A percentile compares a stretch with the other conserved stretches of the same genome.
Evolutionary conservation across 2,329 filamentous ascomycete genomes (phyloP).

Genomic region (Helicocarpus griseus): DNA sequence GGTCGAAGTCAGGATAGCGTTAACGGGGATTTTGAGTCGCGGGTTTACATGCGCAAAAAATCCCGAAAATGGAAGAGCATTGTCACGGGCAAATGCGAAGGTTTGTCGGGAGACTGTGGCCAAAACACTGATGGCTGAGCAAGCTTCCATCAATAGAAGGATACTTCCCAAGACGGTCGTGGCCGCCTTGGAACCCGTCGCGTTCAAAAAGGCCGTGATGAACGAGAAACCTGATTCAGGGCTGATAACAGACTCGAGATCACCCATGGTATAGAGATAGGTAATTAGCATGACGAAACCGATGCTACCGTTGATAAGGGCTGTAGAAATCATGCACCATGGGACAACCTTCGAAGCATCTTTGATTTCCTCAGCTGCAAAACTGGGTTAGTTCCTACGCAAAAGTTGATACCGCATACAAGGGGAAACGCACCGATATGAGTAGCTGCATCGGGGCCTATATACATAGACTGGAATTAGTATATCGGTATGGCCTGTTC

Average conservation of each 20-base stretch:
- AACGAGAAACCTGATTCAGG: constrained; percentile 26
- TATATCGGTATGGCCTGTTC: neutral
- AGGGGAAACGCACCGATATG: constrained; percentile 23
- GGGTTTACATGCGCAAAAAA: constrained; percentile 31
- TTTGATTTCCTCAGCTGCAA: constrained; percentile 30
- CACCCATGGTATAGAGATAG: constrained; percentile 29
- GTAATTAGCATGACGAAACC: constrained; percentile 30
- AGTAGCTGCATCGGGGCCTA: constrained; percentile 25
- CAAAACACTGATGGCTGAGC: constrained; percentile 24
- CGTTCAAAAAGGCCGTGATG: constrained; percentile 25
- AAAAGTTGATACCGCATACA: neutral
- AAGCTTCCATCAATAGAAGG: constrained; percentile 22
- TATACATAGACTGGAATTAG: neutral
- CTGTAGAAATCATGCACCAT: constrained; percentile 26
- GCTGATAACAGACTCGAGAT: constrained; percentile 19
- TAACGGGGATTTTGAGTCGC: constrained; percentile 15
- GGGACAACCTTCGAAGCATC: constrained; percentile 29
- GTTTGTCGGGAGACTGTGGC: constrained; percentile 25
- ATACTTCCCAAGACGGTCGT: constrained; percentile 19
- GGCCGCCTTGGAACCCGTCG: constrained; percentile 19
- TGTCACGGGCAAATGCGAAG: constrained; percentile 41
- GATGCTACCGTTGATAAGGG: constrained; percentile 27
- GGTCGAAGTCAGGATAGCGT: constrained; percentile 20
- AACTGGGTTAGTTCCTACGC: neutral
- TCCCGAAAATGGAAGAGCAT: constrained; percentile 42